phyloP scores from a whole-genome alignment of 2,329 filamentous ascomycete genomes.

The Venturia pyrina region DNA sequence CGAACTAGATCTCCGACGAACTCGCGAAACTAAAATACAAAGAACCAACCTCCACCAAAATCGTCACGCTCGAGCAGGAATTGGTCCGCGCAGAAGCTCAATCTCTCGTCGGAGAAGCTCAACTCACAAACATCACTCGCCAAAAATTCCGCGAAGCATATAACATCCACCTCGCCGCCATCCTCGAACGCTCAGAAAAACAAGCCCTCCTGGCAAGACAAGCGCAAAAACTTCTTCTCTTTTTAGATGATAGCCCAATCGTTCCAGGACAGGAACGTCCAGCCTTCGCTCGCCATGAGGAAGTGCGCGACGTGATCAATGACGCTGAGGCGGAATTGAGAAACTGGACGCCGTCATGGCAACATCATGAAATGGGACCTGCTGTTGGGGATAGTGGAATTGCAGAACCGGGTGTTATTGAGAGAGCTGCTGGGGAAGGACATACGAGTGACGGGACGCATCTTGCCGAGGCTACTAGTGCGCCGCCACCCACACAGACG shows the following conservation, averaged over 20 bases:
- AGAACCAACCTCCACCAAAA: slow-evolving; percentile 72
- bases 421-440: not conserved
- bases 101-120: slow-evolving; percentile 90
- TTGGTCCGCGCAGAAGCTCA: slow-evolving; percentile 92
- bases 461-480: not conserved
- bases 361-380: not conserved
- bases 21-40: slow-evolving; percentile 86
- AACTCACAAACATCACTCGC: slow-evolving; percentile 89
- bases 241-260: slow-evolving; percentile 82
- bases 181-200: slow-evolving; percentile 94
- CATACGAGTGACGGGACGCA: not conserved
- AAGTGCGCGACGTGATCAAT: slow-evolving; percentile 77
- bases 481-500: not conserved
- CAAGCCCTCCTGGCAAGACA: slow-evolving; percentile 90
- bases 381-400: not conserved
- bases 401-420: not conserved
- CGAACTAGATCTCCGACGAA: slow-evolving; percentile 63
- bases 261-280: slow-evolving; percentile 71
- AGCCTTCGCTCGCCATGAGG: slow-evolving; percentile 54
- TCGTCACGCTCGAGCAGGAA: slow-evolving; percentile 88
- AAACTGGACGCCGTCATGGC: slow-evolving; percentile 7
- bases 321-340: slow-evolving; percentile 79
- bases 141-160: slow-evolving; percentile 96
- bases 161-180: slow-evolving; percentile 75
- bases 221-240: slow-evolving; percentile 70